Evolutionary conservation across 805 yeast species (phyloP).

Genomic region (Yarrowia hollandica): DNA sequence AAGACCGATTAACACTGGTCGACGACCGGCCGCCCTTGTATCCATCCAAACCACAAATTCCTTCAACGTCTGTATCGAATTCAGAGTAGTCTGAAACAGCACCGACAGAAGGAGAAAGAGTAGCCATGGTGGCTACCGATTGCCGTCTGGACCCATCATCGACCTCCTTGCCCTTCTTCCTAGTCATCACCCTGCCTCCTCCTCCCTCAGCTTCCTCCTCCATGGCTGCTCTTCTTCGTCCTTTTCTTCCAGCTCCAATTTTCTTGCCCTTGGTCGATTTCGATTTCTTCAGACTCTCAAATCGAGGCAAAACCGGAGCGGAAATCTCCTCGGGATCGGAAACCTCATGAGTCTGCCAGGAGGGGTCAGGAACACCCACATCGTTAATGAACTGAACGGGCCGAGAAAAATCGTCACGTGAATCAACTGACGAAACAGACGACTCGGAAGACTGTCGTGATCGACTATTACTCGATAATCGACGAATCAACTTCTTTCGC

Average conservation of each 20-base stretch:
- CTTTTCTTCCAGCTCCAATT: not conserved
- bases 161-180: not conserved
- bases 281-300: not conserved
- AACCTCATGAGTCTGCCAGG: not conserved
- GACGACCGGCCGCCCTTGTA: too few species aligned
- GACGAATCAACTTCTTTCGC: not conserved
- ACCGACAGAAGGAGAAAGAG: not conserved
- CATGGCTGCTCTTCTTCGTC: not conserved
- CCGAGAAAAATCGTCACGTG: constrained; percentile 17
- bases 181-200: not conserved
- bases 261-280: constrained; percentile 5
- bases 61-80: not conserved
- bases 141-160: not conserved
- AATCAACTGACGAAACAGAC: constrained; percentile 1
- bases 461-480: not conserved
- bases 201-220: constrained; percentile 4
- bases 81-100: not conserved
- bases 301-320: constrained; percentile 1
- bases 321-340: constrained; percentile 18
- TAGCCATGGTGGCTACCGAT: not conserved
- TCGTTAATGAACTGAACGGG: constrained; percentile 20
- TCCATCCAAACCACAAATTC: not conserved
- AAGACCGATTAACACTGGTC: not conserved
- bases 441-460: not conserved
- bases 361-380: constrained; percentile 1